Evolutionary conservation across 192 early-diverging fungal genomes (phyloP).

Genomic region (Dissophora globulifera): DNA sequence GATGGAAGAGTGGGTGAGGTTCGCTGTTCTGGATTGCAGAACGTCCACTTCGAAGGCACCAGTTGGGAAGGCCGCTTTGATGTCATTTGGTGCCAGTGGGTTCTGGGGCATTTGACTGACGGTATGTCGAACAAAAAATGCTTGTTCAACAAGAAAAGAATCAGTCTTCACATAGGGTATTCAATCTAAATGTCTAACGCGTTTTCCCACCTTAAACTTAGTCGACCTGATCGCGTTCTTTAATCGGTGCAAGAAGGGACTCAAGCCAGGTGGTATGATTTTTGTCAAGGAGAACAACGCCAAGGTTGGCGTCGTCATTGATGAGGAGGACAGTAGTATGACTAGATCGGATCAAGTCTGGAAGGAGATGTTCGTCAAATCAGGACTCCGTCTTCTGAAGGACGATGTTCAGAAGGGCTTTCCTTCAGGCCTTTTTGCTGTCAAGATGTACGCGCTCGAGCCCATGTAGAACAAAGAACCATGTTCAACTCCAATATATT

Average conservation of each 20-base stretch:
- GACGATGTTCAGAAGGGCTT: constrained; percentile 75
- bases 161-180: no score
- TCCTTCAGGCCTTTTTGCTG: constrained; percentile 71
- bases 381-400: constrained; percentile 71
- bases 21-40: constrained; percentile 82
- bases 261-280: constrained; percentile 83
- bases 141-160: no score
- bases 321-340: constrained; percentile 86
- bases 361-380: constrained; percentile 68
- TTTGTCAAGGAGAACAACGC: constrained; percentile 94
- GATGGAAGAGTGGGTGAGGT: constrained; percentile 72
- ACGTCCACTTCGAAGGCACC: constrained; percentile 64
- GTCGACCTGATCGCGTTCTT: constrained; percentile 90
- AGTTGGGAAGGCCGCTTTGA: constrained; percentile 80
- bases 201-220: constrained; percentile 15
- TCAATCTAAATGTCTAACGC: no score
- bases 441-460: constrained; percentile 71
- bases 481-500: no score
- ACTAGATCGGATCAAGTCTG: constrained; percentile 73
- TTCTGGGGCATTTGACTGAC: constrained; percentile 92
- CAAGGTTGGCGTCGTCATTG: constrained; percentile 69
- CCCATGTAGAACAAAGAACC: neutral
- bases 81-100: constrained; percentile 99
- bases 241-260: constrained; percentile 72
- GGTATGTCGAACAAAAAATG: constrained; percentile 60